Evolutionary conservation across 768 basidiomycete genomes (phyloP), one percentile per base, ranked within the genome.

Genomic region (Leccinum pellstonianum): DNA sequence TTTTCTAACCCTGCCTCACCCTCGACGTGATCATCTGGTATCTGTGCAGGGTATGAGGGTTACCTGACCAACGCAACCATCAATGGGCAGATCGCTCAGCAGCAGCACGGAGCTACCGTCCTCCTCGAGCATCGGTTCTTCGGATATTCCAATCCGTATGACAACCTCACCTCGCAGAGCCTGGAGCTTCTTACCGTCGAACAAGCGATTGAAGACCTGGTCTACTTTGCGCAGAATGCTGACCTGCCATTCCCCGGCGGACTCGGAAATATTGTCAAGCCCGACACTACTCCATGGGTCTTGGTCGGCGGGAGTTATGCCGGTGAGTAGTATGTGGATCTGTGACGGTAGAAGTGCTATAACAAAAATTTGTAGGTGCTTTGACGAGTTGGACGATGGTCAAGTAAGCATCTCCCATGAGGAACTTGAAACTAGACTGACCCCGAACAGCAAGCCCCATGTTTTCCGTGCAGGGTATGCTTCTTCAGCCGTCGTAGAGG

Each of bases 61-160:
- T 90, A 88, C 66, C 77, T 90, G 50, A 86, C 86, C n/a, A 89
- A 89, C 66, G 57, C 35, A 10, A 86, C 85, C 5, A 81, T 90
- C 64, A 85, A 80, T 60, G 88, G 88, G 14, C 76, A 79, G 54
- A 83, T 88, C 59, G 85, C 87, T 11, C 83, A 87, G 68, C 83
- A 86, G 68, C 77, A 87, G 58, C 81, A 81, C 33, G 88, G 85
- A 23, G 83, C 83, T 15, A 80, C 82, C 5, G 77, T 90, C 62
- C 75, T 90, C 27, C 62, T 90, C 23, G 88, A 91, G 66, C 89
- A 91, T 67, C 80, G 90, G 17, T 91, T 87, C 77, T 90, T 85
- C 62, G 89, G 89, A 14, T 73, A 82, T 21, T 90, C 88, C 57
- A 91, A 89, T 68, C 89, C 89, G 5, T 80, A 78, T 54, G 75